Conservation (phyloP, 2,329 filamentous ascomycete genomes). For the Fusarium sp. region DNA sequence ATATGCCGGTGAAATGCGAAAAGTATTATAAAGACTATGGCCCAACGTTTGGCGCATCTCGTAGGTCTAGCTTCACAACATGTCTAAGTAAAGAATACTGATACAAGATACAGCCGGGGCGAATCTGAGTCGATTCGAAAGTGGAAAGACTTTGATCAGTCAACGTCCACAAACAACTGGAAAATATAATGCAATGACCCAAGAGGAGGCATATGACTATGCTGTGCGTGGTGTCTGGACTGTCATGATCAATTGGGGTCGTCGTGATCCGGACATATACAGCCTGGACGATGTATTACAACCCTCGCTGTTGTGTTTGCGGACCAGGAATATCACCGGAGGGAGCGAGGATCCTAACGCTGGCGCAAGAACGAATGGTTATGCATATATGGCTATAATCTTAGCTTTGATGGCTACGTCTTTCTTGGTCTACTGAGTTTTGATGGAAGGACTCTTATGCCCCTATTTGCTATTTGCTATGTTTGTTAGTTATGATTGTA, state of each 20-base stretch:
- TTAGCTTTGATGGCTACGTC: not conserved
- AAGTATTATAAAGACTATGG: slow-evolving; percentile 9
- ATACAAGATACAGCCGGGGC: not conserved
- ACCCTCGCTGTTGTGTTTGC: slow-evolving; percentile 18
- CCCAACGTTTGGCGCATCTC: not conserved
- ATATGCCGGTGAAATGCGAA: slow-evolving; percentile 3
- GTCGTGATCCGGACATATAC: not conserved
- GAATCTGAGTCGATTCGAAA: slow-evolving; percentile 14
- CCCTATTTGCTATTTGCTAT: too few relatives aligned
- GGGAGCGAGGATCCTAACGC: slow-evolving; percentile 20
- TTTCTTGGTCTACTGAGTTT: slow-evolving; percentile 1
- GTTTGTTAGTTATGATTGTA: too few relatives aligned
- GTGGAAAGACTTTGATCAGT: slow-evolving; percentile 9
- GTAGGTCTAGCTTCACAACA: slow-evolving; percentile 4
- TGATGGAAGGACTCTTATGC: too few relatives aligned
- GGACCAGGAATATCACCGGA: slow-evolving; percentile 20
- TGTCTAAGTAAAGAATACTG: not conserved
- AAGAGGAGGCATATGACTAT: slow-evolving; percentile 20
- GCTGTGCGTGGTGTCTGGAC: slow-evolving; percentile 27
- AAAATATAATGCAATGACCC: not conserved
- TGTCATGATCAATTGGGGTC: slow-evolving; percentile 27
- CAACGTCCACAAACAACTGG: not conserved
- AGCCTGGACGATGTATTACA: slow-evolving; percentile 8
- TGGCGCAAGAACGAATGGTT: not conserved
- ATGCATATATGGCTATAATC: slow-evolving; percentile 1